A percentile compares a stretch with the other conserved stretches of the same genome.
These are phyloP conservation scores for Tremella yokohamensis DNA, from an alignment of 768 basidiomycete genomes.

Conservation along the genomic window DNA sequence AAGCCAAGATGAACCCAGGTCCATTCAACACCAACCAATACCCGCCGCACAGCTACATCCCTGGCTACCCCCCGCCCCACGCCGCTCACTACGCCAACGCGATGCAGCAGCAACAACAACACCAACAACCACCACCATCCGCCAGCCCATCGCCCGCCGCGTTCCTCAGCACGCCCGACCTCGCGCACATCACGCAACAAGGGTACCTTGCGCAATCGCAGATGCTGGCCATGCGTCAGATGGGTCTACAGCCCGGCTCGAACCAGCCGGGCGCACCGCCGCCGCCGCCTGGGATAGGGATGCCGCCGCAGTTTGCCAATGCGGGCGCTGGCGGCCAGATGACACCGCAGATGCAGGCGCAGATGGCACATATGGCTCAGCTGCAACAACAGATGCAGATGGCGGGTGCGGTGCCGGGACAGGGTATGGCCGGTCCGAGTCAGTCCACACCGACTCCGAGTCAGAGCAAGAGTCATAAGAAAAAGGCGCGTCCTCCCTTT, in stretches of 20 bases:
- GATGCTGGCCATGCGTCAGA: slow-evolving; percentile 17
- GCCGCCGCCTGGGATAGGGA: slow-evolving; percentile 10
- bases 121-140: slow-evolving; percentile 7
- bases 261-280: slow-evolving; percentile 6
- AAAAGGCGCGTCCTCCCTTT: slow-evolving; percentile 1
- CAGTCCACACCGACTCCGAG: neutral
- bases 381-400: slow-evolving; percentile 1
- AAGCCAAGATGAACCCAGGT: too few species aligned
- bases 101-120: slow-evolving; percentile 7
- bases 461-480: neutral
- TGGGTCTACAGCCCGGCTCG: neutral
- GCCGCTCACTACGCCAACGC: neutral
- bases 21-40: too few species aligned
- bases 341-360: slow-evolving; percentile 6
- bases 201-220: slow-evolving; percentile 27
- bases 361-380: slow-evolving; percentile 6
- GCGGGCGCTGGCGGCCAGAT: slow-evolving; percentile 1
- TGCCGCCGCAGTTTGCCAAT: slow-evolving; percentile 8
- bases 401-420: neutral
- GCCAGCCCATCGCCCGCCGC: neutral
- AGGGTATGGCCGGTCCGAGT: neutral
- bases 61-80: too few species aligned
- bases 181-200: slow-evolving; percentile 27
- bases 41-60: too few species aligned
- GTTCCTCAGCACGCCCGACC: slow-evolving; percentile 20